Percentiles rank a stretch among this genome's conserved stretches.
phyloP scores from a whole-genome alignment of 1,284 basidiomycete species.

The Ustilago cynodontis region DNA sequence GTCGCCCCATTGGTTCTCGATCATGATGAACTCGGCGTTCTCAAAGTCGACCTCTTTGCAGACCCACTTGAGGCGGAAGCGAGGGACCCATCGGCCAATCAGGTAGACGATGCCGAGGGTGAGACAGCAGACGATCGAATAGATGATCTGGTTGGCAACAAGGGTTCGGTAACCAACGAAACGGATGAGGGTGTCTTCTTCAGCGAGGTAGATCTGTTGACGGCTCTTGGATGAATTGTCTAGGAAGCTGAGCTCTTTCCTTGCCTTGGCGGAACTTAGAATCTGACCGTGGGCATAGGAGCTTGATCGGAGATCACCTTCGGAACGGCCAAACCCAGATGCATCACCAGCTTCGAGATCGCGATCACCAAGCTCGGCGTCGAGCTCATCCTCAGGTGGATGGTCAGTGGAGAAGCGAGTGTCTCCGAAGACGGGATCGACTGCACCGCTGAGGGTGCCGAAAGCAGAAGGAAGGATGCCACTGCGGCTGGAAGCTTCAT shows the following conservation, averaged over 20 bases:
- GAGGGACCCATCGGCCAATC: constrained; percentile 92
- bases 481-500: constrained; percentile 48
- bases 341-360: constrained; percentile 40
- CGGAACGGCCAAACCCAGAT: constrained; percentile 47
- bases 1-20: constrained; percentile 76
- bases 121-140: constrained; percentile 80
- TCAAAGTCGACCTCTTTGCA: constrained; percentile 86
- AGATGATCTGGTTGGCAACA: constrained; percentile 77
- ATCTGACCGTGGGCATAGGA: constrained; percentile 6
- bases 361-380: constrained; percentile 55
- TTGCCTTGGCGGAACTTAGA: constrained; percentile 11
- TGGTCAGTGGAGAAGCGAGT: constrained; percentile 56
- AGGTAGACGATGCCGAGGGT: constrained; percentile 83
- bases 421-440: constrained; percentile 67
- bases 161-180: constrained; percentile 89
- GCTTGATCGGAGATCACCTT: constrained; percentile 29
- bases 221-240: constrained; percentile 70
- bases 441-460: constrained; percentile 59
- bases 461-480: constrained; percentile 65
- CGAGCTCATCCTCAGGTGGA: constrained; percentile 60
- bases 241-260: constrained; percentile 55
- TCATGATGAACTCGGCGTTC: constrained; percentile 80
- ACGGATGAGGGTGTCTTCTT: constrained; percentile 90
- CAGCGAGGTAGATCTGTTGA: constrained; percentile 87
- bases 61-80: constrained; percentile 88